Conservation (phyloP, 2,329 filamentous ascomycete genomes). For the Alternaria arbusti region DNA sequence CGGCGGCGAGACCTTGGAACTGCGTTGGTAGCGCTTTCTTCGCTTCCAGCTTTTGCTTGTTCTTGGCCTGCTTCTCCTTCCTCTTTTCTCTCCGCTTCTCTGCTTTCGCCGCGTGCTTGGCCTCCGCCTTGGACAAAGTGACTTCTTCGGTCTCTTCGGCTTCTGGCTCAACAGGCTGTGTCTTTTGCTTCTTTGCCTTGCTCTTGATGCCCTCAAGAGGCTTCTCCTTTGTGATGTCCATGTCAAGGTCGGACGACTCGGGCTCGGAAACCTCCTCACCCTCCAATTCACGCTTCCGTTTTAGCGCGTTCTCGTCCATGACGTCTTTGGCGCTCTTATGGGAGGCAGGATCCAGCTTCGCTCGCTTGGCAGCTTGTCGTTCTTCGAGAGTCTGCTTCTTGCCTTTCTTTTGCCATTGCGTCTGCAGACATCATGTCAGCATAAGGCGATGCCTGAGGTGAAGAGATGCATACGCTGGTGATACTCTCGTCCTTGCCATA, state of each 20-base stretch:
- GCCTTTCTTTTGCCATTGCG: conserved; percentile 87
- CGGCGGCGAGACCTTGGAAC: conserved; percentile 33
- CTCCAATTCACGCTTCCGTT: conserved; percentile 74
- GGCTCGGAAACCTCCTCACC: conserved; percentile 54
- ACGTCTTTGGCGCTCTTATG: conserved; percentile 92
- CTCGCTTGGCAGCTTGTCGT: conserved; percentile 69
- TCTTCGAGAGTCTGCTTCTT: conserved; percentile 93
- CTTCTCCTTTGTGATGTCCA: conserved; percentile 46
- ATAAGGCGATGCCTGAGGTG: conserved; percentile 7
- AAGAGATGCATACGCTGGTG: conserved; percentile 69
- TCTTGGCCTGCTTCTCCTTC: conserved; percentile 53
- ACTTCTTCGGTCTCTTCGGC: conserved; percentile 46
- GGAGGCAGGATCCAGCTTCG: conserved; percentile 90
- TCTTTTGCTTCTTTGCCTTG: conserved; percentile 54
- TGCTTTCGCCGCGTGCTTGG: conserved; percentile 51
- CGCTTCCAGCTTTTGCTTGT: conserved; percentile 45
- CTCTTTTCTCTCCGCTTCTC: conserved; percentile 55
- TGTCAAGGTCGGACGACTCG: conserved; percentile 42
- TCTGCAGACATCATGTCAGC: conserved; percentile 57
- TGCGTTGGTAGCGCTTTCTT: conserved; percentile 40
- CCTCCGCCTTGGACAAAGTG: conserved; percentile 46
- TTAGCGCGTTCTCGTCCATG: conserved; percentile 81
- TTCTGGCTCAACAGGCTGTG: conserved; percentile 28
- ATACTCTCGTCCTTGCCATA: conserved; percentile 74
- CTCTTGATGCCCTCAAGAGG: conserved; percentile 48